Conservation (phyloP, 1,284 basidiomycete genomes). For the Malassezia restricta region DNA sequence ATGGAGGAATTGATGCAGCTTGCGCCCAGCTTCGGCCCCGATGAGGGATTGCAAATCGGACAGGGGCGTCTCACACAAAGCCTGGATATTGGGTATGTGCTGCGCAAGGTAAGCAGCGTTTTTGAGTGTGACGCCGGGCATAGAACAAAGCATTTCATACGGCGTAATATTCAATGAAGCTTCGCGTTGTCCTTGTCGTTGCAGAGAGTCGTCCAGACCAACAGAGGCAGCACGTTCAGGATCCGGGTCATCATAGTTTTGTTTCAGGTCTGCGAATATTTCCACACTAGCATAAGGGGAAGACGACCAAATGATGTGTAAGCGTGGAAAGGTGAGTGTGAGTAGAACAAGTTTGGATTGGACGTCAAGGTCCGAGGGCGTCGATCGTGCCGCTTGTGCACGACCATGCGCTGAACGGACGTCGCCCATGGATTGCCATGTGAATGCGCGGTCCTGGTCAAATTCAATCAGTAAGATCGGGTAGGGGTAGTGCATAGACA, state of each 20-base stretch:
- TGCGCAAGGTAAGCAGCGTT: slow-evolving; percentile 76
- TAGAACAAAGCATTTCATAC: slow-evolving; percentile 48
- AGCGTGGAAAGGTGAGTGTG: slow-evolving; percentile 72
- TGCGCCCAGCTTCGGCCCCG: slow-evolving; percentile 67
- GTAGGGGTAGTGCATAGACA: slow-evolving; percentile 89
- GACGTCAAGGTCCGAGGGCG: slow-evolving; percentile 49
- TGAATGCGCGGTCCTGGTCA: slow-evolving; percentile 90
- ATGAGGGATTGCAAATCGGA: slow-evolving; percentile 62
- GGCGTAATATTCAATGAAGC: slow-evolving; percentile 28
- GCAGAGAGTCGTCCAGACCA: slow-evolving; percentile 20
- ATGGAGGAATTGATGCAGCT: slow-evolving; percentile 59
- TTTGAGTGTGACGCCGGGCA: slow-evolving; percentile 64
- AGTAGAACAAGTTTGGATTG: slow-evolving; percentile 85
- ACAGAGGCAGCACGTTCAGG: slow-evolving; percentile 61
- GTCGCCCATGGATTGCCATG: slow-evolving; percentile 48
- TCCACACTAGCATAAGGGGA: slow-evolving; percentile 83
- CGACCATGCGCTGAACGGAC: slow-evolving; percentile 5
- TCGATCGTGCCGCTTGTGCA: slow-evolving; percentile 19
- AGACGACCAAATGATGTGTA: slow-evolving; percentile 92
- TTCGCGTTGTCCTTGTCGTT: slow-evolving; percentile 12
- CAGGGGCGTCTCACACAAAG: slow-evolving; percentile 60
- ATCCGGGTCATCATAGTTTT: slow-evolving; percentile 72
- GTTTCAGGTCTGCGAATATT: slow-evolving; percentile 84
- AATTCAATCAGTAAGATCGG: slow-evolving; percentile 95
- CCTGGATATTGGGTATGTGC: slow-evolving; percentile 62